phyloP scores from a whole-genome alignment of 495 filamentous ascomycete genomes.

The Recurvomyces mirabilis region DNA sequence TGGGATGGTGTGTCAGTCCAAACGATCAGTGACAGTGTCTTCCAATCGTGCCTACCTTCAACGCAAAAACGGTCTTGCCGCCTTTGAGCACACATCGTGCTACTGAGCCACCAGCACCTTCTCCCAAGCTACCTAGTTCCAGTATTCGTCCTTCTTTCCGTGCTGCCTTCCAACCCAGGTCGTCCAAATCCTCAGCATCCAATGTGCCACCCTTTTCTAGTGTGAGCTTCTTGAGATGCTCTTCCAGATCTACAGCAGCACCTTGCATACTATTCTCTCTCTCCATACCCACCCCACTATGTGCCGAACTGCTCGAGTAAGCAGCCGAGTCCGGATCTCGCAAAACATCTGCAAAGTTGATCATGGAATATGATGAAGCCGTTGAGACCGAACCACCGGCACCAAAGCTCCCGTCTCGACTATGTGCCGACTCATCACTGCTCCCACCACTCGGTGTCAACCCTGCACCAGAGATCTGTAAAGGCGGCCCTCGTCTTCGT shows the following conservation, averaged over 20 bases:
- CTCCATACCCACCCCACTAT: constrained; percentile 42
- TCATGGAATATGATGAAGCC: constrained; percentile 69
- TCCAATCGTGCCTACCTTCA: constrained; percentile 78
- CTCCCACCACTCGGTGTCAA: constrained; percentile 35
- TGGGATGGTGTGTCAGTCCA: constrained; percentile 25
- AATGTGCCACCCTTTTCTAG: constrained; percentile 67
- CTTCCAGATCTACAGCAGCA: constrained; percentile 48
- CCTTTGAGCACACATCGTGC: constrained; percentile 80
- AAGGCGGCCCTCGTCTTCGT: constrained; percentile 36
- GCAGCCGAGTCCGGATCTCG: constrained; percentile 77
- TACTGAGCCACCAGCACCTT: constrained; percentile 92
- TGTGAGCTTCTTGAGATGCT: constrained; percentile 57
- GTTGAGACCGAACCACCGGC: constrained; percentile 73
- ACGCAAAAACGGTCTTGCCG: constrained; percentile 86
- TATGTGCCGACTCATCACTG: constrained; percentile 65
- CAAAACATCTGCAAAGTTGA: constrained; percentile 49
- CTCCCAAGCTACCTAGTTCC: constrained; percentile 81
- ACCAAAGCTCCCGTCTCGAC: constrained; percentile 62
- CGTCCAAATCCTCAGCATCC: constrained; percentile 89
- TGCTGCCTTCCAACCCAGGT: constrained; percentile 87
- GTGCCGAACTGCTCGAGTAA: constrained; percentile 52
- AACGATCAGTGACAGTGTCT: too few species aligned
- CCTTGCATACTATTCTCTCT: constrained; percentile 58
- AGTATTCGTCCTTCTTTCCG: constrained; percentile 76
- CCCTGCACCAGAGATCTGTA: constrained; percentile 30